Conservation (phyloP, 192 early-diverging fungal genomes). For the Glomus cerebriforme region DNA sequence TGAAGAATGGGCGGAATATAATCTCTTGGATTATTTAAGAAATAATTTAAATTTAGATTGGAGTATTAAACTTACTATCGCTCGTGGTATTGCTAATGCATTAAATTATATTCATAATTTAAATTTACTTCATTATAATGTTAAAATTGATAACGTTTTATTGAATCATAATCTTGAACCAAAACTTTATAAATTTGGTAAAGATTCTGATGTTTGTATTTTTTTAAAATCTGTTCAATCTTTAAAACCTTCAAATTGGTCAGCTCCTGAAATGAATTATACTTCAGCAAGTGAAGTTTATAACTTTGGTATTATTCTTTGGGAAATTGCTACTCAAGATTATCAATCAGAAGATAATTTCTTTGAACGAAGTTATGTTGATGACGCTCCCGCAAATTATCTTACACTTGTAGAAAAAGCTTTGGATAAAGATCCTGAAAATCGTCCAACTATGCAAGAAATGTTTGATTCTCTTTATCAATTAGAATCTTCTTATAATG, state of each 20-base stretch:
- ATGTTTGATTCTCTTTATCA: neutral
- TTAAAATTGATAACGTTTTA: neutral
- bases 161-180: neutral
- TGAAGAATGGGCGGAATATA: neutral
- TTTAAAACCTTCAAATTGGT: neutral
- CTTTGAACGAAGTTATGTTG: neutral
- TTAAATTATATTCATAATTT: slow-evolving; percentile 3
- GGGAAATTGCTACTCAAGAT: neutral
- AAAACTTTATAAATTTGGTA: slow-evolving; percentile 9
- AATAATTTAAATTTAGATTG: neutral
- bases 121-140: neutral
- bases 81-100: slow-evolving; percentile 6
- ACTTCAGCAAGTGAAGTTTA: neutral
- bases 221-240: neutral
- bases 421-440: neutral
- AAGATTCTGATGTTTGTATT: neutral
- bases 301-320: neutral
- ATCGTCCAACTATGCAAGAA: neutral
- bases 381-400: neutral
- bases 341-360: neutral
- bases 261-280: neutral
- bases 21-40: neutral
- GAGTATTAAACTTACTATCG: neutral
- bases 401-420: neutral
- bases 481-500: neutral